A percentile compares a stretch with the other conserved stretches of the same genome.
Evolutionary conservation across 2,329 filamentous ascomycete species (phyloP).

Genomic region (Penicillium freii): DNA sequence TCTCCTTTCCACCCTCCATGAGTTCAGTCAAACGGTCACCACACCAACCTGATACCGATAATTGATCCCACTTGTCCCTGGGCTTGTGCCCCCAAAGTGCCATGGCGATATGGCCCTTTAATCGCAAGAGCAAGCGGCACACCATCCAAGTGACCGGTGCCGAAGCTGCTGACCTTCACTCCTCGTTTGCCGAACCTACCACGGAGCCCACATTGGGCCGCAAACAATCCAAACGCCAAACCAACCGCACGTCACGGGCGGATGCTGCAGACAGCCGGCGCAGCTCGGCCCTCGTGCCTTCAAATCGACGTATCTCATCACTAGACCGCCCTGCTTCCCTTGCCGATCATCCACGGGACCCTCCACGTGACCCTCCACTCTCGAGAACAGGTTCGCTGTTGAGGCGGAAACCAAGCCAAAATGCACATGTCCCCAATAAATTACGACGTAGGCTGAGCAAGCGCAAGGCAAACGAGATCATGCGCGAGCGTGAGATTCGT

Average conservation of each 20-base stretch:
- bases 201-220: slow-evolving; percentile 28
- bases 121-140: slow-evolving; percentile 68
- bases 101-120: slow-evolving; percentile 84
- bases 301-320: slow-evolving; percentile 20
- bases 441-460: slow-evolving; percentile 72
- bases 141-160: slow-evolving; percentile 57
- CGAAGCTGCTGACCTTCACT: slow-evolving; percentile 40
- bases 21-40: slow-evolving; percentile 24
- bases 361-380: slow-evolving; percentile 35
- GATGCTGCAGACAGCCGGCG: slow-evolving; percentile 25
- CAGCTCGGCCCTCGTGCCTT: slow-evolving; percentile 12
- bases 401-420: slow-evolving; percentile 59
- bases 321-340: slow-evolving; percentile 23
- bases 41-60: slow-evolving; percentile 17
- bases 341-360: slow-evolving; percentile 19
- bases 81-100: slow-evolving; percentile 22
- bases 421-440: slow-evolving; percentile 51
- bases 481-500: slow-evolving; percentile 83
- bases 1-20: slow-evolving; percentile 24
- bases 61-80: slow-evolving; percentile 18
- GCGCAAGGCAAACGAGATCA: slow-evolving; percentile 69
- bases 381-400: slow-evolving; percentile 51
- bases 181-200: slow-evolving; percentile 34
- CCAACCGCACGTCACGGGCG: slow-evolving; percentile 28
- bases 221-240: slow-evolving; percentile 38